Evolutionary conservation across 2,329 filamentous ascomycete genomes (phyloP).

Genomic region (Parafenestella ontariensis): DNA sequence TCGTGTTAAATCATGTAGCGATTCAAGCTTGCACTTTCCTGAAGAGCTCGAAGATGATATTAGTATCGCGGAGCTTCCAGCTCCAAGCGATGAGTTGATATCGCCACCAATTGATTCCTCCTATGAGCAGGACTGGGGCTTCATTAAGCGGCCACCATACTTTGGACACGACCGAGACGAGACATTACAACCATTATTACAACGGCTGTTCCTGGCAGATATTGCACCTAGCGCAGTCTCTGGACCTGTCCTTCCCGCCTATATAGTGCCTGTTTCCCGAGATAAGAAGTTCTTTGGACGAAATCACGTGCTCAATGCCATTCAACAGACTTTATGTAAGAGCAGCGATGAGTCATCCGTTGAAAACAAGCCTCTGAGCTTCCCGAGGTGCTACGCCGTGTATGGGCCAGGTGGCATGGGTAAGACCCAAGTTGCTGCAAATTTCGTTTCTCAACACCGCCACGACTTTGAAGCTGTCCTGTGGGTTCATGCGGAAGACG

Average conservation of each 20-base stretch:
- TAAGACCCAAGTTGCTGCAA: conserved; percentile 19
- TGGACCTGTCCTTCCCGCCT: conserved; percentile 4
- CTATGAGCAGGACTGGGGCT: background rate
- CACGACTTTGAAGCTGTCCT: conserved; percentile 16
- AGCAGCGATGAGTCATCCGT: background rate
- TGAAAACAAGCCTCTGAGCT: background rate
- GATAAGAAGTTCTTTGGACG: conserved; percentile 5
- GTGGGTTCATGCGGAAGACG: conserved; percentile 14
- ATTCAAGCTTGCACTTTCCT: background rate
- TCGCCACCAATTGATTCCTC: background rate
- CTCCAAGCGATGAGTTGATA: background rate
- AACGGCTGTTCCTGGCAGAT: background rate
- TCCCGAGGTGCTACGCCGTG: conserved; percentile 4
- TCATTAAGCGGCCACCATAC: background rate
- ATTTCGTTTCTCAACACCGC: conserved; percentile 7
- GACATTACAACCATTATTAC: background rate
- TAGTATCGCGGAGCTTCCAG: background rate
- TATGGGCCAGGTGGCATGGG: conserved; percentile 20
- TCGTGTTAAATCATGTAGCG: background rate
- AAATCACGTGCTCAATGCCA: background rate
- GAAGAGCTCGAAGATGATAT: background rate
- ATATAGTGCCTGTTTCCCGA: conserved; percentile 1
- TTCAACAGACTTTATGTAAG: background rate
- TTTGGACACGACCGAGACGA: background rate
- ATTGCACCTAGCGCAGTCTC: no score